Evolutionary conservation across 371 early-diverging fungal species (phyloP), one percentile per base, ranked within the genome.

Genomic region (Nematocida ironsii): DNA sequence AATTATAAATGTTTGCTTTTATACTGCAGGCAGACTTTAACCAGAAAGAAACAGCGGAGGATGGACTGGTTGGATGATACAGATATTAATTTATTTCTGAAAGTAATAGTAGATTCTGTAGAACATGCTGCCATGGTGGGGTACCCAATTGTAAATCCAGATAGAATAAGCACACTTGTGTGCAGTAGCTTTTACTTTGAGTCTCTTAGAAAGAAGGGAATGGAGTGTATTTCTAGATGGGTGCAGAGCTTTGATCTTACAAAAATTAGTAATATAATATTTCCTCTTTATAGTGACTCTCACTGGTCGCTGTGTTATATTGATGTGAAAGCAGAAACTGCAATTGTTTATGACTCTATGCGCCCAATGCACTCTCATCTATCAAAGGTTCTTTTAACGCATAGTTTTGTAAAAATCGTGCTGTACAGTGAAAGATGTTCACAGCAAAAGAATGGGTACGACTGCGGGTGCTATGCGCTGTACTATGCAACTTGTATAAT

Each of bases 151-250:
- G 7, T 13, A 5, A 5, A 5, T 9, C 42, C 9, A 44, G 58
- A 50, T 11, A 48, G 58, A 61, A 67, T 18, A 25, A 39, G 48
- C 5, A 55, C 56, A 20, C 40, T 78, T 42, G n/a, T 78, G 5
- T 52, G 9, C 23, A 78, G 61, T 71, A 54, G 76, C 47, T 78
- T 78, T 56, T 78, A 78, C 62, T 78, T 78, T 62, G 80, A 78
- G 57, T 78, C 80, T 0, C 45, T 78, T 7, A 16, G 50, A 6
- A 5, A 6, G 1, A 25, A 47, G 3, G 69, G 69, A 44, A 78
- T 70, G 71, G 61, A 44, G 16, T 20, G 58, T n/a, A 68, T 78
- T 27, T 55, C 68, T 25, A 56, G 16, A 3, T 78, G 80, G 80
- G 9, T 25, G 48, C 18, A 57, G 5, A 3, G 40, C 7, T 7